Evolutionary conservation across 2,329 filamentous ascomycete genomes (phyloP), one percentile per base, ranked within the genome.

Genomic region (Fulvia fulva): DNA sequence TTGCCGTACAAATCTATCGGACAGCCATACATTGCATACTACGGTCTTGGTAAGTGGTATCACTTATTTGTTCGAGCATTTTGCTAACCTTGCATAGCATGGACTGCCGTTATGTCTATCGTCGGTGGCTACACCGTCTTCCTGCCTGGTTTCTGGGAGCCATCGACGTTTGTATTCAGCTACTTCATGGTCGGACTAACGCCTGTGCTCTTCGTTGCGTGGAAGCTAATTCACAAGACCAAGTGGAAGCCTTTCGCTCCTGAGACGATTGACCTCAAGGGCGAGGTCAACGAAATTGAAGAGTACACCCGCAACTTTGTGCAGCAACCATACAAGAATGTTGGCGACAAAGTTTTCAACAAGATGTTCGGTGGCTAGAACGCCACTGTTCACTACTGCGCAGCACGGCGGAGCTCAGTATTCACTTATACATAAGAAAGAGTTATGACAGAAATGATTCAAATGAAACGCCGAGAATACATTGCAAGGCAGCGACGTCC

Each of bases 51-150:
- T 41, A n/a, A 41, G 34, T 41, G 34, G n/a, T n/a, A n/a, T n/a
- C 34, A 2, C n/a, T n/a, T 41, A n/a, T 16, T 5, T 6, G 11
- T 41, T 11, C 11, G 12, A 47, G 44, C 19, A 23, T 28, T 14
- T 23, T 26, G 11, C 21, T 47, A 12, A 47, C 4, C 44, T 22
- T 28, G 9, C 2, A 32, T 90, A 32, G 46, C 21, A 16, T 65
- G 83, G 81, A n/a, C 87, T 82, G 0, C 82, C 83, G 72, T 88
- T 62, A 91, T 93, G 86, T 82, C 86, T 0, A 85, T 92, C 65
- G 84, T 91, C 1, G 84, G 87, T 8, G 89, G 89, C 0, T 93
- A 91, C 62, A 81, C 86, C 0, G 88, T 92, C 1, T 93, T 92
- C 66, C 68, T 91, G 47, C 85, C 87, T 0, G 79, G 78, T 0